Conservation (phyloP, 2,329 filamentous ascomycete genomes). For the Helotiales sp. region DNA sequence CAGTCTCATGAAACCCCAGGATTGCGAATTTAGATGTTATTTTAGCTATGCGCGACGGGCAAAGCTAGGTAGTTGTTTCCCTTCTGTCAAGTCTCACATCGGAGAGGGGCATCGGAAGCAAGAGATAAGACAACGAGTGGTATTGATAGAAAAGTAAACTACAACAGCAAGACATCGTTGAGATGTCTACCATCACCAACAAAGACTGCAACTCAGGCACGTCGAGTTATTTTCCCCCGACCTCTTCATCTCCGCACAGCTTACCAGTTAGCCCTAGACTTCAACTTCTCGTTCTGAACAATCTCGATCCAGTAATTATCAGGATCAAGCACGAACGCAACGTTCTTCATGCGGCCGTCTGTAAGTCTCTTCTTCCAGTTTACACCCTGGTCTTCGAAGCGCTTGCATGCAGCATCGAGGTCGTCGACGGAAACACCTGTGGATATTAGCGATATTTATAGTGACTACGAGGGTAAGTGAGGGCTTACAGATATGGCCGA, state of each 20-base stretch:
- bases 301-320: conserved; percentile 82
- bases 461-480: neutral
- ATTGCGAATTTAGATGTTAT: too few relatives aligned
- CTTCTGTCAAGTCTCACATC: too few relatives aligned
- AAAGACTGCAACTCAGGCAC: neutral
- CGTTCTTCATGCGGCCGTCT: conserved; percentile 90
- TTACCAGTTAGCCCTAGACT: conserved; percentile 43
- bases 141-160: neutral
- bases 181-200: neutral
- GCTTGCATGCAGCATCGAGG: conserved; percentile 82
- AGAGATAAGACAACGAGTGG: neutral
- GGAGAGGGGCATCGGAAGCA: too few relatives aligned
- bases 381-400: conserved; percentile 81
- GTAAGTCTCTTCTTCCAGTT: conserved; percentile 96
- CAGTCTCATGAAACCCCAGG: too few relatives aligned
- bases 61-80: too few relatives aligned
- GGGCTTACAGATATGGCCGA: conserved; percentile 84
- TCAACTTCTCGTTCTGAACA: conserved; percentile 78
- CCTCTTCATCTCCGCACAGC: neutral
- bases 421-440: conserved; percentile 81
- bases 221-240: neutral
- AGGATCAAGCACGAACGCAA: conserved; percentile 89
- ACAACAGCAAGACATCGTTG: neutral
- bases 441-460: conserved; percentile 16
- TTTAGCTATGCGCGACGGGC: too few relatives aligned